Evolutionary conservation across 2,329 filamentous ascomycete species (phyloP).

Genomic region (Thielaviopsis musarum): DNA sequence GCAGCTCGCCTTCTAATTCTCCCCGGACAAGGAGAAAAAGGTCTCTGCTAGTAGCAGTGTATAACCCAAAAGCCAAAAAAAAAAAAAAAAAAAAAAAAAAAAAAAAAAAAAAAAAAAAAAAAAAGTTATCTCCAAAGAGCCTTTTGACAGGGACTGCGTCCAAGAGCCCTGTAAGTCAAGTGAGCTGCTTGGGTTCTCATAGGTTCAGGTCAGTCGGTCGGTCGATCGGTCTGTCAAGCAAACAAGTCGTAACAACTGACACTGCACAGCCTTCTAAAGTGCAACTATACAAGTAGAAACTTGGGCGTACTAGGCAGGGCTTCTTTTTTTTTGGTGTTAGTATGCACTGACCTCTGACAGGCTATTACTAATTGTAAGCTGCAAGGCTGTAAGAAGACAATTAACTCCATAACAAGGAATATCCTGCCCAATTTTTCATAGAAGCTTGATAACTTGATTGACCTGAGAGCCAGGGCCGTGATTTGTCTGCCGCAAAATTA

Average conservation of each 20-base stretch:
- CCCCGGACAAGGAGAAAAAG: too few species aligned
- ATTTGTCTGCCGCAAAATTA: neutral
- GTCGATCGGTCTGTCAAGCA: neutral
- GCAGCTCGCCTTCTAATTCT: neutral
- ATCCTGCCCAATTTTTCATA: neutral
- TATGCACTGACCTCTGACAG: neutral
- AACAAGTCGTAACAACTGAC: neutral
- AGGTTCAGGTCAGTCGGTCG: neutral
- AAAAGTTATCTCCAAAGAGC: too few species aligned
- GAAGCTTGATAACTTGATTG: neutral
- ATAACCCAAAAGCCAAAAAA: too few species aligned
- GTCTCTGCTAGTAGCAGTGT: too few species aligned
- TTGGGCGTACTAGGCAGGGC: too few species aligned
- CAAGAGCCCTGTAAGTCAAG: neutral
- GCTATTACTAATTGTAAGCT: too few species aligned
- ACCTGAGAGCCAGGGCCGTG: neutral
- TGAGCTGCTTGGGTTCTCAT: neutral
- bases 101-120: too few species aligned
- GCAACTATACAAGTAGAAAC: too few species aligned
- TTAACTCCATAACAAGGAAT: neutral
- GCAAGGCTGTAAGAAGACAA: neutral
- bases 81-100: too few species aligned
- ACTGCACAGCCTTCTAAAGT: neutral
- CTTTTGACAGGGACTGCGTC: neutral
- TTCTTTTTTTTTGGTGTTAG: neutral